Evolutionary conservation across 1,284 basidiomycete species (phyloP).

Genomic region (Melampsora larici-populina): DNA sequence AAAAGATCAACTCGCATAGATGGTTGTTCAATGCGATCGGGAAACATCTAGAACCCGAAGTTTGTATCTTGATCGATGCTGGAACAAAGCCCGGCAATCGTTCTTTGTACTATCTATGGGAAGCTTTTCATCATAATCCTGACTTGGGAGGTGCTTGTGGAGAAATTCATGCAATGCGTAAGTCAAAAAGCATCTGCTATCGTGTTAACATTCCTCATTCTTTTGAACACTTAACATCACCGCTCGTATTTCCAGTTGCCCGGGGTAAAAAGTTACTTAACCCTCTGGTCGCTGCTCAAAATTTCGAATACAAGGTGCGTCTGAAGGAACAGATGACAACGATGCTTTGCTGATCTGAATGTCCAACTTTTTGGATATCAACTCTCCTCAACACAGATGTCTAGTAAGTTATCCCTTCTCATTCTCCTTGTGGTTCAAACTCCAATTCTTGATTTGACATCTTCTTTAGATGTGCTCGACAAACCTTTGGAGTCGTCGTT

Average conservation of each 20-base stretch:
- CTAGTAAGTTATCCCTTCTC: conserved; percentile 21
- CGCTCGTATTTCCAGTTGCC: conserved; percentile 66
- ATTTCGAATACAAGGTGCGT: conserved; percentile 80
- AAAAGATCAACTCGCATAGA: conserved; percentile 89
- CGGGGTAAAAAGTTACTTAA: conserved; percentile 87
- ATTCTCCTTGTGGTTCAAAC: background rate
- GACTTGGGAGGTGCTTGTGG: conserved; percentile 91
- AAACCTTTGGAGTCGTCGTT: conserved; percentile 92
- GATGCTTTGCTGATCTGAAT: background rate
- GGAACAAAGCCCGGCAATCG: conserved; percentile 96
- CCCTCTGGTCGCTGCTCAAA: conserved; percentile 75
- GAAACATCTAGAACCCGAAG: conserved; percentile 75
- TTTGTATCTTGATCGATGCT: conserved; percentile 85
- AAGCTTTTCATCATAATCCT: conserved; percentile 70
- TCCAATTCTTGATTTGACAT: background rate
- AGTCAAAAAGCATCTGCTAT: conserved; percentile 38
- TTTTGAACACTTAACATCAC: background rate
- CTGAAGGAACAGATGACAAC: background rate
- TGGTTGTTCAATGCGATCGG: conserved; percentile 99
- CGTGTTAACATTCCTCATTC: background rate
- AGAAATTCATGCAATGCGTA: conserved; percentile 50
- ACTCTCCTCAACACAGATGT: conserved; percentile 27
- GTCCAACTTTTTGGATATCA: background rate
- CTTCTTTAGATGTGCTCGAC: conserved; percentile 56
- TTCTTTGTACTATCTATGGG: conserved; percentile 96